Conservation (phyloP, 1,284 basidiomycete species). For the Cystobasidiaceae sp. region DNA sequence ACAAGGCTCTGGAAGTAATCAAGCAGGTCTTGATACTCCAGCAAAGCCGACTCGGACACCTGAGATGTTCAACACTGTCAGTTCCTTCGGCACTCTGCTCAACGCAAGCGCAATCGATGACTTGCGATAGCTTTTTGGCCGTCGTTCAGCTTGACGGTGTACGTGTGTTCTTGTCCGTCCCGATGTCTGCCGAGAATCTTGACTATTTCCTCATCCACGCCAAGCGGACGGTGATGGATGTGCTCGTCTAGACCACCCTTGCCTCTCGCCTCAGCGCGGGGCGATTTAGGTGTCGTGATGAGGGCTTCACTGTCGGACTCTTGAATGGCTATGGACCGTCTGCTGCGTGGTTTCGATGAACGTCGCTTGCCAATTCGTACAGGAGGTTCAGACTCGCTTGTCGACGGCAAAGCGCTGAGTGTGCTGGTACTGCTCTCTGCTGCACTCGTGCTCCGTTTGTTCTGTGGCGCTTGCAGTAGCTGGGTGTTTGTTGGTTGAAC, state of each 20-base stretch:
- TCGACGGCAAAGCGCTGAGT: too few relatives aligned
- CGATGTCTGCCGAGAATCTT: conserved; percentile 10
- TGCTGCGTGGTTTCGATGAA: too few relatives aligned
- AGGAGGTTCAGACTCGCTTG: too few relatives aligned
- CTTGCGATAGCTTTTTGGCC: conserved; percentile 16
- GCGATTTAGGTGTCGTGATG: too few relatives aligned
- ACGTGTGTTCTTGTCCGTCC: background rate
- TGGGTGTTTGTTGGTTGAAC: too few relatives aligned
- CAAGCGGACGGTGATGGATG: background rate
- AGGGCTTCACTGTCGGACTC: too few relatives aligned
- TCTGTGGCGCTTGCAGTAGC: too few relatives aligned
- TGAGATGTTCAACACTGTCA: background rate
- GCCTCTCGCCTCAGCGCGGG: too few relatives aligned
- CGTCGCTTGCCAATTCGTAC: too few relatives aligned
- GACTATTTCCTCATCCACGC: conserved; percentile 27
- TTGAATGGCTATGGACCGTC: too few relatives aligned
- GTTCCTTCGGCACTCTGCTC: background rate
- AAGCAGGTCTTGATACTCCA: conserved; percentile 20
- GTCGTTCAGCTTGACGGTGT: conserved; percentile 23
- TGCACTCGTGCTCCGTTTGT: too few relatives aligned
- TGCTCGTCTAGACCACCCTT: background rate
- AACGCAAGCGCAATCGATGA: background rate
- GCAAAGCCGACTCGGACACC: conserved; percentile 13
- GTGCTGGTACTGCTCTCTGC: too few relatives aligned
- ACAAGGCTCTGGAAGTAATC: conserved; percentile 1